Percentiles rank a stretch among this genome's conserved stretches.
These are phyloP conservation scores for Nepenthes gracilis DNA, from an alignment of 148 eudicot genomes.

Conservation along the genomic window DNA sequence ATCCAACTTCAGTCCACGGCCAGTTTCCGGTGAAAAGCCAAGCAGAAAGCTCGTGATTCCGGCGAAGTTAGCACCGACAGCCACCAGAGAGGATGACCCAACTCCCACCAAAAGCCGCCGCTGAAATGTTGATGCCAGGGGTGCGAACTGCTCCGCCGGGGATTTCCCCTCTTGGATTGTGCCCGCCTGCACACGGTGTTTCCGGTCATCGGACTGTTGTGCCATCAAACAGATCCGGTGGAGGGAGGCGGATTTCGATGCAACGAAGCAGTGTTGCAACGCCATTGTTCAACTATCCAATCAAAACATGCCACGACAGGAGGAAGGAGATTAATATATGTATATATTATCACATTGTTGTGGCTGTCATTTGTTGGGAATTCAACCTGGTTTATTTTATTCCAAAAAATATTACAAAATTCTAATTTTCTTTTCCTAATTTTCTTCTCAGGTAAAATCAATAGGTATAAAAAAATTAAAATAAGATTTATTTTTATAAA, in stretches of 20 bases:
- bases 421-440: too few species aligned
- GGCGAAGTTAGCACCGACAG: conserved; percentile 74
- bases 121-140: conserved; percentile 43
- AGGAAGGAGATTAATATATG: too few species aligned
- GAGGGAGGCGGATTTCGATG: conserved; percentile 9
- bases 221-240: conserved; percentile 17
- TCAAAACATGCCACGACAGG: too few species aligned
- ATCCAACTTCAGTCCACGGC: conserved; percentile 70
- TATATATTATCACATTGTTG: conserved; percentile 4
- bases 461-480: too few species aligned
- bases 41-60: conserved; percentile 79
- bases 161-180: conserved; percentile 10
- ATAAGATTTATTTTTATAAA: too few species aligned
- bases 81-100: conserved; percentile 67
- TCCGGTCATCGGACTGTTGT: conserved; percentile 34
- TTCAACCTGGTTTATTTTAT: too few species aligned
- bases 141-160: conserved; percentile 53
- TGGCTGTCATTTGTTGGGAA: conserved; percentile 8
- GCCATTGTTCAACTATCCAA: conserved; percentile 11
- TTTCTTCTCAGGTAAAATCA: too few species aligned
- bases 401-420: too few species aligned
- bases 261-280: conserved; percentile 11
- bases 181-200: conserved; percentile 11
- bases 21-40: conserved; percentile 59
- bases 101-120: conserved; percentile 64